Base-by-base conservation (phyloP, 2,329 filamentous ascomycete species). In the Fusarium dlaminii region DNA sequence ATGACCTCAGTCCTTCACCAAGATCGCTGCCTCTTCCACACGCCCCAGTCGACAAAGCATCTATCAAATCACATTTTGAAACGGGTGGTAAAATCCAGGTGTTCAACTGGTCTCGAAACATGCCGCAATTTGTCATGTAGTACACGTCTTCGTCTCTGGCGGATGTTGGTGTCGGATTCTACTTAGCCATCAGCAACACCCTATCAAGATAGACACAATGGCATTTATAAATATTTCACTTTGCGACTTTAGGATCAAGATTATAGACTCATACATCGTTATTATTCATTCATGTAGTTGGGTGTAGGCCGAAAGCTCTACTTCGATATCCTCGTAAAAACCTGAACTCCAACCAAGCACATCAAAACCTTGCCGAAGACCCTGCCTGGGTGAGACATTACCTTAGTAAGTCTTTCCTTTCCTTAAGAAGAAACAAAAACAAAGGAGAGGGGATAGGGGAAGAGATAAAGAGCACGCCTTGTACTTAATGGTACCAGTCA, bases 171-270 rank as follows among this genome's bases (percentile, higher is more conserved):
- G 1, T 18, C 8, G 6, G 20, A 0, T 39, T 55, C 8, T 13
- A 6, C 4, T 1, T 6, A 8, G 51, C 51, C 24, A 39, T 29
- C 0, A 7, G 3, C 10, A 29, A 2, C 1, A 40, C 20, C 1
- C 1, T 9, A 3, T 1, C 11, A n/a, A n/a, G 1, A 5, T 13
- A 29, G 3, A 5, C 2, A 40, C 20, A 9, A 6, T 55, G 14
- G 11, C 3, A 7, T n/a, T 10, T 10, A n/a, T 0, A 18, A 29
- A 30, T 6, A 3, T n/a, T 32, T 13, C 34, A n/a, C 11, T 55
- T 17, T 13, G 0, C 0, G 6, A 11, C 0, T 18, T 8, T 18
- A 0, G 4, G 15, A 18, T 6, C 14, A 7, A 55, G 15, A 14
- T 29, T 18, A 12, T 0, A 13, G 24, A 40, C 34, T 55, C 24